Evolutionary conservation across 1,284 basidiomycete species (phyloP).

Genomic region (Sporisorium sorghi): DNA sequence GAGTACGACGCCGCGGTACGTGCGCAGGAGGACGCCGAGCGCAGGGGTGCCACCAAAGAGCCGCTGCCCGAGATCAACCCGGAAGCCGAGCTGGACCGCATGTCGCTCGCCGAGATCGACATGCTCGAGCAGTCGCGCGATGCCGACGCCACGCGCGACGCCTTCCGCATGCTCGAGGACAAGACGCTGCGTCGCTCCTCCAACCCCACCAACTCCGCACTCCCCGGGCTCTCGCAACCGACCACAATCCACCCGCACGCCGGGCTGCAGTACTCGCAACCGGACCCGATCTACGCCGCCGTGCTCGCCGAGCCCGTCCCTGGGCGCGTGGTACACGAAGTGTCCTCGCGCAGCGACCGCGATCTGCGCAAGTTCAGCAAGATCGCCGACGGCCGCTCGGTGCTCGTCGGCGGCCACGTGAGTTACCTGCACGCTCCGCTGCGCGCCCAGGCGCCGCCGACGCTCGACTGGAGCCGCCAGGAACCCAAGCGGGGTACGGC

Average conservation of each 20-base stretch:
- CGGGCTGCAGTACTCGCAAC: constrained; percentile 64
- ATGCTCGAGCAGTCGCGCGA: constrained; percentile 51
- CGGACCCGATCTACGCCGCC: constrained; percentile 59
- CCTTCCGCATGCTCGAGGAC: constrained; percentile 43
- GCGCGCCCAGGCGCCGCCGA: constrained; percentile 32
- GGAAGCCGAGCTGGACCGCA: constrained; percentile 46
- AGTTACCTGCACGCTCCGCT: constrained; percentile 41
- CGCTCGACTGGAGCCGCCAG: constrained; percentile 46
- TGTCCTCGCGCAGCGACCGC: constrained; percentile 20
- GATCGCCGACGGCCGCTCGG: constrained; percentile 37
- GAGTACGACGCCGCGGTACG: constrained; percentile 34
- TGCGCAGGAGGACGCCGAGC: constrained; percentile 43
- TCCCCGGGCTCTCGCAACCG: constrained; percentile 46
- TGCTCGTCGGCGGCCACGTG: constrained; percentile 45
- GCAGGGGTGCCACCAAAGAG: constrained; percentile 38
- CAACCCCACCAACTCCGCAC: constrained; percentile 6
- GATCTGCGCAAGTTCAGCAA: constrained; percentile 18
- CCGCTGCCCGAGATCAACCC: constrained; percentile 44
- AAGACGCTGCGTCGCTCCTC: constrained; percentile 9
- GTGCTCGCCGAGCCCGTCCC: constrained; percentile 55
- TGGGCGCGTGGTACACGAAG: constrained; percentile 57
- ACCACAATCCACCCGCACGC: constrained; percentile 55
- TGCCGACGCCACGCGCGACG: constrained; percentile 38
- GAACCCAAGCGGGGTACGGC: constrained; percentile 43
- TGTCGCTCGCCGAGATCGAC: constrained; percentile 45